A percentile compares a stretch with the other conserved stretches of the same genome.
These are phyloP conservation scores for Sonneratia caseolaris DNA, from an alignment of 345 rosid genomes.

Conservation along the genomic window DNA sequence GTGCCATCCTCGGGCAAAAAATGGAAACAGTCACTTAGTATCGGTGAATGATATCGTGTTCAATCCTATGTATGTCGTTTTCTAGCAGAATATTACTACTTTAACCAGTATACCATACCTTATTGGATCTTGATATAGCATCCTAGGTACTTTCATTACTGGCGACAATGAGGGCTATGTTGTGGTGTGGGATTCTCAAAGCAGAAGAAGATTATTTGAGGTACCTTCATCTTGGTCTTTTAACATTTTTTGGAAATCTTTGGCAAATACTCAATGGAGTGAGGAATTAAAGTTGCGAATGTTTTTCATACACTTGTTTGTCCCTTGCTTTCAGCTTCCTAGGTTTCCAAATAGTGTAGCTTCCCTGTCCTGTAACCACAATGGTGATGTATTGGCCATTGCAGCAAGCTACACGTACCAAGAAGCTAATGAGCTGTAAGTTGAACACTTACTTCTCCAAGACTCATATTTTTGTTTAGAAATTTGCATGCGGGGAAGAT, in stretches of 20 bases:
- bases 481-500: background rate
- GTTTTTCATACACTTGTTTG: background rate
- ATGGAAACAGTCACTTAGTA: conserved; percentile 43
- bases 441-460: background rate
- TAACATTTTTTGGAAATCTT: background rate
- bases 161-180: conserved; percentile 75
- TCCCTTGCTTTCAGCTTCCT: conserved; percentile 46
- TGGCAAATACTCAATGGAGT: background rate
- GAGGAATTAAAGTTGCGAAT: background rate
- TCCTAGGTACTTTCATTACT: conserved; percentile 48
- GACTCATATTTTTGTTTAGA: background rate
- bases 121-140: conserved; percentile 26
- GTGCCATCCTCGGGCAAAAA: conserved; percentile 61
- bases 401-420: conserved; percentile 66
- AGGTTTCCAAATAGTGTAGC: conserved; percentile 61
- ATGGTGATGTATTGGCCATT: conserved; percentile 61
- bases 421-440: conserved; percentile 65
- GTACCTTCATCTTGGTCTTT: conserved; percentile 18
- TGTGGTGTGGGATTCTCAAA: conserved; percentile 55
- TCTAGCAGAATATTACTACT: conserved; percentile 9
- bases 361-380: conserved; percentile 46
- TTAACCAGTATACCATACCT: background rate
- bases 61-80: conserved; percentile 46
- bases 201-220: conserved; percentile 60
- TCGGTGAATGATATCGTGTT: conserved; percentile 62